These are phyloP conservation scores for Oidium heveae DNA, from an alignment of 2,329 filamentous ascomycete genomes.

Conservation along the genomic window DNA sequence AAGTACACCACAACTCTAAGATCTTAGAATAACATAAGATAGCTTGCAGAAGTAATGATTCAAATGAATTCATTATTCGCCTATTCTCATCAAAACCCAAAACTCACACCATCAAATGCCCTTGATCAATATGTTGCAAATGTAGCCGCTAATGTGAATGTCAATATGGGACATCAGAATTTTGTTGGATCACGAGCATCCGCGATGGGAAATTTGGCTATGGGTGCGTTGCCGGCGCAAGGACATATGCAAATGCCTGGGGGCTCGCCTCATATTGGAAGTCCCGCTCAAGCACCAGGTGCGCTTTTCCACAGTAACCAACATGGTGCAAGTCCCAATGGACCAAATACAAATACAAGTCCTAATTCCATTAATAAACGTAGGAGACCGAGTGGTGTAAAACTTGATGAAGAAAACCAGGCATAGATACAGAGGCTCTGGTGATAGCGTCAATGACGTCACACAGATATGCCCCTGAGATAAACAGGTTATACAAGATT, in stretches of 20 bases:
- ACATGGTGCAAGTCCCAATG: conserved; percentile 39
- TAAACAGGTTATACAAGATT: too few relatives aligned
- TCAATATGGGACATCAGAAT: conserved; percentile 7
- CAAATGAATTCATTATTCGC: conserved; percentile 39
- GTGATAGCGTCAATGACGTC: too few relatives aligned
- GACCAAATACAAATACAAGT: conserved; percentile 37
- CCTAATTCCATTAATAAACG: conserved; percentile 17
- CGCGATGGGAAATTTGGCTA: conserved; percentile 19
- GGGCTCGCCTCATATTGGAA: conserved; percentile 32
- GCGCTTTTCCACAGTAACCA: conserved; percentile 45
- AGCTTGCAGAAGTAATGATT: conserved; percentile 40
- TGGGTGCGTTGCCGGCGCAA: conserved; percentile 33
- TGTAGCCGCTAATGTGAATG: conserved; percentile 15
- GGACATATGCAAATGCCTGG: conserved; percentile 31
- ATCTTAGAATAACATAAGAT: conserved; percentile 9
- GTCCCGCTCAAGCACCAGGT: conserved; percentile 33
- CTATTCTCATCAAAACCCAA: conserved; percentile 28
- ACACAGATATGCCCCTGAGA: too few relatives aligned
- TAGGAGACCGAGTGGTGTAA: conserved; percentile 16
- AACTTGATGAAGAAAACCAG: conserved; percentile 14
- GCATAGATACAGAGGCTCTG: not conserved
- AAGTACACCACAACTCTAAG: conserved; percentile 2
- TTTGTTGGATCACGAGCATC: conserved; percentile 11
- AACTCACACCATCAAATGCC: conserved; percentile 28
- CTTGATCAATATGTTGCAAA: conserved; percentile 32